These are phyloP conservation scores for Fusarium lyarnte DNA, from an alignment of 2,329 filamentous ascomycete genomes.

Conservation along the genomic window DNA sequence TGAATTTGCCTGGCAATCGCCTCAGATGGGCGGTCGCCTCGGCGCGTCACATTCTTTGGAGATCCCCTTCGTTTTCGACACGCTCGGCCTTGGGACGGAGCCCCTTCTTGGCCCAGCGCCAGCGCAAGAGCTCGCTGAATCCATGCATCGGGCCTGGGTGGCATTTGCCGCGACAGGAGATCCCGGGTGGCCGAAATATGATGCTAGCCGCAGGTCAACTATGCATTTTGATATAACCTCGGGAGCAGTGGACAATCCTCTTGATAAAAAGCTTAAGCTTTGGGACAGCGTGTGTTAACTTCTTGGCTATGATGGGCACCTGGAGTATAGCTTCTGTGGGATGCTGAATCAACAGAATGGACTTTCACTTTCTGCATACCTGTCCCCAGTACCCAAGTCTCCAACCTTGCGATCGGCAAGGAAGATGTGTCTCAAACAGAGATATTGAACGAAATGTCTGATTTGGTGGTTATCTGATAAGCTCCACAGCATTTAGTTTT, in stretches of 20 bases:
- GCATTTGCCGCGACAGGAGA: not conserved
- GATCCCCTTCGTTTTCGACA: not conserved
- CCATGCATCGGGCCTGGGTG: not conserved
- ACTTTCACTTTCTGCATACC: too few relatives aligned
- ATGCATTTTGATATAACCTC: not conserved
- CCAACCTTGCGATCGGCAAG: too few relatives aligned
- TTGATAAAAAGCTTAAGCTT: not conserved
- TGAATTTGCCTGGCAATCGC: not conserved
- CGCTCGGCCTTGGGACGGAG: not conserved
- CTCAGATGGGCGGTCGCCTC: not conserved
- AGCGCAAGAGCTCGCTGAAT: rapidly evolving
- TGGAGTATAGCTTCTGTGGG: too few relatives aligned
- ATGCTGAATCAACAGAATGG: too few relatives aligned
- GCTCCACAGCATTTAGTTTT: too few relatives aligned
- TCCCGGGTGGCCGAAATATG: not conserved
- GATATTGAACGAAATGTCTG: too few relatives aligned
- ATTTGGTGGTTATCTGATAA: too few relatives aligned
- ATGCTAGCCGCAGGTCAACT: not conserved
- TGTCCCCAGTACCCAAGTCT: too few relatives aligned
- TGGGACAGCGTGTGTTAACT: not conserved
- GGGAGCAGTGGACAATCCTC: rapidly evolving
- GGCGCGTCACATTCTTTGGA: not conserved
- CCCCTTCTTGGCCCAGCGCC: not conserved
- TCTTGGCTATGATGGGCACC: too few relatives aligned
- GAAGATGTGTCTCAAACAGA: too few relatives aligned